Evolutionary conservation across 371 early-diverging fungal genomes (phyloP), one percentile per base, ranked within the genome.

Genomic region (Batkoa obscura): DNA sequence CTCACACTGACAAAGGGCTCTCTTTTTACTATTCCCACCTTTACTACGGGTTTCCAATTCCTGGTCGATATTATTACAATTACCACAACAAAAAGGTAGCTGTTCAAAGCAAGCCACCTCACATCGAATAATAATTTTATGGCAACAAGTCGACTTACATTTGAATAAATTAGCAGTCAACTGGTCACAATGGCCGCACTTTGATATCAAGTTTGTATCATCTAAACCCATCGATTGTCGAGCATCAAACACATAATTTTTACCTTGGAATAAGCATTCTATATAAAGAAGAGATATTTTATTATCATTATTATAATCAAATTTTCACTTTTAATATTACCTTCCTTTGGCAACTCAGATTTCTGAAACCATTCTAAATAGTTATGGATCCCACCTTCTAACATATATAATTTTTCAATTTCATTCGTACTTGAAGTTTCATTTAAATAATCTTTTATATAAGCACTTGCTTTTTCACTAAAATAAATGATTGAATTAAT

Each of bases 361-460:
- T 65, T 65, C 46, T 69, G 64, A 66, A 72, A 68, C 84, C 84
- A 84, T 59, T 81, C 78, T 12, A 84, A 55, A 48, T 84, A 84
- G 49, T 79, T 78, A 55, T 84, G 82, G 32, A 84, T 81, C 0
- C 84, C 84, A 12, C 84, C 84, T 8, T 84, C 79, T n/a, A 84
- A 62, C 81, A 80, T 81, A 39, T 66, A 61, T 9, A 80, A 74
- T 31, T 70, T 69, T 4, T 65, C 64, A 32, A 50, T 8, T 33
- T 23, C 23, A 23, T 23, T 23, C 23, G 23, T 23, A 23, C 23
- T 23, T 23, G 23, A 23, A 23, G 23, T 23, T 23, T 23, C 23
- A 23, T 23, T 23, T 23, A 23, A 23, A 23, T 23, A 23, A 23
- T 23, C 23, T 23, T 23, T 23, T 23, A 23, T 23, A 23, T 23